Evolutionary conservation across 2,329 filamentous ascomycete species (phyloP).

Genomic region (Xylaria sp.): DNA sequence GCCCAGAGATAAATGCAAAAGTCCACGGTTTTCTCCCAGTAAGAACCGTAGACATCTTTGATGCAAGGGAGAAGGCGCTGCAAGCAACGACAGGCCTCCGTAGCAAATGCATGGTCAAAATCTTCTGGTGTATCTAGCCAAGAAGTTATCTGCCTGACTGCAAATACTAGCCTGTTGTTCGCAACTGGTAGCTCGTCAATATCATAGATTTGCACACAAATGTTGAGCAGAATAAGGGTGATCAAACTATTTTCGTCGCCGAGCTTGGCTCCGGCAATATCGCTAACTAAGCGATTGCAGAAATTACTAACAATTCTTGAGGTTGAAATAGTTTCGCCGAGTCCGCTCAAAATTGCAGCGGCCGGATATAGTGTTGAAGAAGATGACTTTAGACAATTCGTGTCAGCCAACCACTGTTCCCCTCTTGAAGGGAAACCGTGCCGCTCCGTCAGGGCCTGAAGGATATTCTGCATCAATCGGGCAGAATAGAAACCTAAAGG

Average conservation of each 20-base stretch:
- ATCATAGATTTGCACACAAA: constrained; percentile 63
- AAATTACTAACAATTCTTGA: constrained; percentile 63
- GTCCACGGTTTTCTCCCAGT: constrained; percentile 77
- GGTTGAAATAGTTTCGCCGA: constrained; percentile 60
- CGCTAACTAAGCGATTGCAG: constrained; percentile 69
- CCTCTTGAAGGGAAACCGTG: constrained; percentile 58
- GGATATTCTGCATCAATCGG: constrained; percentile 60
- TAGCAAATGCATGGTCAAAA: constrained; percentile 56
- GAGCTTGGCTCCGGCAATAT: constrained; percentile 62
- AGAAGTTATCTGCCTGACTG: constrained; percentile 79
- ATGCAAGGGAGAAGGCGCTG: constrained; percentile 76
- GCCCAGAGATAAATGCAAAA: constrained; percentile 69
- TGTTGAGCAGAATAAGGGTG: constrained; percentile 64
- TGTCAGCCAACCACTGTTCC: constrained; percentile 59
- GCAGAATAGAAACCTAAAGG: constrained; percentile 63
- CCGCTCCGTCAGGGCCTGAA: constrained; percentile 58
- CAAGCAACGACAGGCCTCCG: constrained; percentile 66
- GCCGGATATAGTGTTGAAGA: constrained; percentile 60
- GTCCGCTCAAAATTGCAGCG: constrained; percentile 61
- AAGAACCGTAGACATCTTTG: constrained; percentile 84
- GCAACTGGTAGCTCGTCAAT: constrained; percentile 64
- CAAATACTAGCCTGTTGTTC: constrained; percentile 80
- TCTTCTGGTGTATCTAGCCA: constrained; percentile 69
- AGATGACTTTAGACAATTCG: constrained; percentile 59
- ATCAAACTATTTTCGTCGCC: constrained; percentile 58